Evolutionary conservation across 2,329 filamentous ascomycete genomes (phyloP).

Genomic region (Diplodia corticola): DNA sequence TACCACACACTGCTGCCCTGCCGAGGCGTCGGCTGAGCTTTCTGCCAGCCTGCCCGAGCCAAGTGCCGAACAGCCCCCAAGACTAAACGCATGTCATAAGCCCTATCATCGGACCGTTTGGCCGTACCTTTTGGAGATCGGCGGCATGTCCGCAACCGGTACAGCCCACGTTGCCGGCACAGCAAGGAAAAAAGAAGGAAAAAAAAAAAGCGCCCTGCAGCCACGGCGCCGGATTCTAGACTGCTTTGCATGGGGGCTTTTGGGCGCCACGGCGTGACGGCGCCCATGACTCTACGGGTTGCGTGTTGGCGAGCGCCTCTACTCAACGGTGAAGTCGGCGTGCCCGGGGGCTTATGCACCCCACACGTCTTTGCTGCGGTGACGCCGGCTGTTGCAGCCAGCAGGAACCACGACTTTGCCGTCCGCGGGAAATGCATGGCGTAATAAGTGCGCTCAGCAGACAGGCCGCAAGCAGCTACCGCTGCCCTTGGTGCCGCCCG

Average conservation of each 20-base stretch:
- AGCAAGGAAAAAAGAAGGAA: not conserved
- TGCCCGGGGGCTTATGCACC: slow-evolving; percentile 3
- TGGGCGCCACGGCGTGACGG: not conserved
- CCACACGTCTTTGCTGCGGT: not conserved
- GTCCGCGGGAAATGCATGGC: not conserved
- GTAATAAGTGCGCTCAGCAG: not conserved
- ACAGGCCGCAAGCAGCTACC: not conserved
- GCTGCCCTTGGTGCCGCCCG: not conserved
- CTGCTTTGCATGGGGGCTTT: not conserved
- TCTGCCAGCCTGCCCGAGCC: not conserved
- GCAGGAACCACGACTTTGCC: not conserved
- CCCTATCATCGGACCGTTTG: slow-evolving; percentile 1
- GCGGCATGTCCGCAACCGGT: not conserved
- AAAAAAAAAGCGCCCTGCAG: not conserved
- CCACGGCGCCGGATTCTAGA: not conserved
- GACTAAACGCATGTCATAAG: not conserved
- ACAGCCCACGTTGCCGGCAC: not conserved
- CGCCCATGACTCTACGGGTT: not conserved
- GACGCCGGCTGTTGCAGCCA: not conserved
- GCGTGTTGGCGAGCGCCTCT: not conserved
- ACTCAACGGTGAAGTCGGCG: not conserved
- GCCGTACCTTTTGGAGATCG: not conserved
- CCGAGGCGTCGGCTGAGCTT: not conserved
- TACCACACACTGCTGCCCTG: not conserved
- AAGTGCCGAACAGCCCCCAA: not conserved